Base-by-base conservation (phyloP, 1,284 basidiomycete genomes). In the Ceratobasidium sp. region DNA sequence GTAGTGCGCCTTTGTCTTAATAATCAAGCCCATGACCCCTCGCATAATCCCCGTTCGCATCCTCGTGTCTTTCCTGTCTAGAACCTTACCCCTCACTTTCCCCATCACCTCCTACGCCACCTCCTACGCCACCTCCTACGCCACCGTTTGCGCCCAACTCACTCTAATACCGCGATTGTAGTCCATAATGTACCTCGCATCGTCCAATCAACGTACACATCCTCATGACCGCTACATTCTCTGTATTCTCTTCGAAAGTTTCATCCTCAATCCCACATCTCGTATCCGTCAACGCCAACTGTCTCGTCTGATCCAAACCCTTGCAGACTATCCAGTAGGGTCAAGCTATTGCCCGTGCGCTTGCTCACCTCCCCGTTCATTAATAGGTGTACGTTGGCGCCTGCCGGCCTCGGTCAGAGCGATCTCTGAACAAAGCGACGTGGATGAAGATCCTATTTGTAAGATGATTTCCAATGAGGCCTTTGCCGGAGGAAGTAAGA, bases 361-460 rank as follows among this genome's bases (percentile, higher is more conserved):
- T 99, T 99, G 75, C 91, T 92, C 98, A 99, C 99, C 88, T 99
- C 93, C 47, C 97, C 97, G 84, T 99, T 99, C 82, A 99, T 84
- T 93, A 97, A 94, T 85, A 99, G 84, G 82, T 99, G 98, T 0
- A 98, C 98, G 82, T 99, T 99, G 74, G 93, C 92, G 36, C 98
- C 92, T 87, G 99, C 95, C 78, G 93, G 91, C 77, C 89, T 81
- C 0, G 98, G 98, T 95, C 95, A 97, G 83, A 97, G 95, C 80
- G 96, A 89, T 82, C 96, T 95, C 56, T 94, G 90, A 99, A 99
- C 63, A 99, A 84, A 2, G 98, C 97, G 31, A 94, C 91, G 84
- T 99, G 98, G 81, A 92, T 93, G 86, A 99, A 99, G 79, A 98
- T 86, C 77, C 91, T 92, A 87, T 99, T 99, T 2, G 97, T 97